Percentiles rank a stretch among this genome's conserved stretches.
Evolutionary conservation across 116 monocot species (phyloP).

Genomic region (Cymodocea nodosa): DNA sequence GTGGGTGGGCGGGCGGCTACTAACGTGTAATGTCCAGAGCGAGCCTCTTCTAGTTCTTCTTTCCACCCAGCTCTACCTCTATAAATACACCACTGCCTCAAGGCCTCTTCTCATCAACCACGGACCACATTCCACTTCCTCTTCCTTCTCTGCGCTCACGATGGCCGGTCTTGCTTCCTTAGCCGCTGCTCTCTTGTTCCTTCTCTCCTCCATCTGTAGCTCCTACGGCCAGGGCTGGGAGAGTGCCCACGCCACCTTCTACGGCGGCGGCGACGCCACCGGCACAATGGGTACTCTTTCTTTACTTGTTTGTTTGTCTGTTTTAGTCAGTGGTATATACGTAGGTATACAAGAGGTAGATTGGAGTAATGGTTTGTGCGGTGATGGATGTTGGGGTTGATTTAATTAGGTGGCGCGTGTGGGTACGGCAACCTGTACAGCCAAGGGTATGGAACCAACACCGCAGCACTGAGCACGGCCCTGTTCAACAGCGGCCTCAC

Average conservation of each 20-base stretch:
- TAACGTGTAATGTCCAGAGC: neutral
- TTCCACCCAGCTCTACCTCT: neutral
- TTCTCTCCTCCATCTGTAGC: neutral
- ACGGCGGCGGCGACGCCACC: conserved; percentile 63
- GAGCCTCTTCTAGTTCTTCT: neutral
- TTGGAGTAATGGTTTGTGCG: neutral
- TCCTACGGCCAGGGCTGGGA: conserved; percentile 18
- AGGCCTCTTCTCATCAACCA: neutral
- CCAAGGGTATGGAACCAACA: conserved; percentile 70
- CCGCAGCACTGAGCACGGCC: conserved; percentile 70
- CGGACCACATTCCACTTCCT: neutral
- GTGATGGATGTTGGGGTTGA: neutral
- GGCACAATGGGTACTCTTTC: conserved; percentile 71
- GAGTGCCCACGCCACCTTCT: conserved; percentile 58
- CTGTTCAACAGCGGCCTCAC: conserved; percentile 58
- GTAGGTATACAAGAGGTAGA: neutral
- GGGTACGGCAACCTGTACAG: conserved; percentile 77
- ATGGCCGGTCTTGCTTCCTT: neutral
- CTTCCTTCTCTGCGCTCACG: neutral
- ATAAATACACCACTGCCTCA: conserved; percentile 1
- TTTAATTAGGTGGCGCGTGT: conserved; percentile 55
- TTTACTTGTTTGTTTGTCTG: too few species aligned
- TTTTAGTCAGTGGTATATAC: neutral
- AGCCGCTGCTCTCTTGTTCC: neutral
- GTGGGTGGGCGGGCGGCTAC: too few species aligned